phyloP scores from a whole-genome alignment of 1,284 basidiomycete genomes.

The Sanghuangporus baumii region DNA sequence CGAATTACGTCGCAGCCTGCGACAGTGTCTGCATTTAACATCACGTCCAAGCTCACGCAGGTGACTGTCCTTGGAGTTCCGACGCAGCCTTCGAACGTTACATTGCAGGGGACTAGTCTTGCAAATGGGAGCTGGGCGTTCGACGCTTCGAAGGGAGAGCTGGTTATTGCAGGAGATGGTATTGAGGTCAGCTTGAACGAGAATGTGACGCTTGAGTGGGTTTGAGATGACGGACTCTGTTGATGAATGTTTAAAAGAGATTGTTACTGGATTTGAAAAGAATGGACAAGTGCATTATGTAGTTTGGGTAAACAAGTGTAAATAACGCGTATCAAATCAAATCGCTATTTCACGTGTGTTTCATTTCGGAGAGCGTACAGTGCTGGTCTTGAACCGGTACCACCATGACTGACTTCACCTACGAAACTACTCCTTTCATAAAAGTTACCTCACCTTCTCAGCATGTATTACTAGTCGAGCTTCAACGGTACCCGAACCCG shows the following conservation, averaged over 20 bases:
- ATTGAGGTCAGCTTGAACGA: slow-evolving; percentile 32
- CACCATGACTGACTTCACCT: background rate
- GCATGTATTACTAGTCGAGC: slow-evolving; percentile 50
- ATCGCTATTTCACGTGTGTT: background rate
- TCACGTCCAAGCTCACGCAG: slow-evolving; percentile 37
- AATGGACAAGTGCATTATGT: too few species aligned
- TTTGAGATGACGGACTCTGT: background rate
- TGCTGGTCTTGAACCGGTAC: background rate
- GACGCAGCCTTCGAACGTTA: slow-evolving; percentile 28
- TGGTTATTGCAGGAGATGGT: background rate
- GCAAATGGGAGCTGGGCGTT: background rate
- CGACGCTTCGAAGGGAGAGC: background rate
- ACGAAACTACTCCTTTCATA: background rate
- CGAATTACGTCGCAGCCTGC: slow-evolving; percentile 32
- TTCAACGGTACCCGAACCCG: slow-evolving; percentile 35
- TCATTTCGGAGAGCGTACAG: background rate
- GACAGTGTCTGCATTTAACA: slow-evolving; percentile 35
- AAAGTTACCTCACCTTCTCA: slow-evolving; percentile 30
- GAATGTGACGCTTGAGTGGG: slow-evolving; percentile 23
- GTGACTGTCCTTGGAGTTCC: slow-evolving; percentile 46
- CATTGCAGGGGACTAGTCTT: slow-evolving; percentile 26
- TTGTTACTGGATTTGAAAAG: background rate
- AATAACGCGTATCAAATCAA: background rate
- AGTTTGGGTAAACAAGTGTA: background rate
- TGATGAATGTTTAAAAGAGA: background rate